Percentiles rank a stretch among this genome's conserved stretches.
phyloP scores from a whole-genome alignment of 2,329 filamentous ascomycete species.

The Xylariaceae sp. region DNA sequence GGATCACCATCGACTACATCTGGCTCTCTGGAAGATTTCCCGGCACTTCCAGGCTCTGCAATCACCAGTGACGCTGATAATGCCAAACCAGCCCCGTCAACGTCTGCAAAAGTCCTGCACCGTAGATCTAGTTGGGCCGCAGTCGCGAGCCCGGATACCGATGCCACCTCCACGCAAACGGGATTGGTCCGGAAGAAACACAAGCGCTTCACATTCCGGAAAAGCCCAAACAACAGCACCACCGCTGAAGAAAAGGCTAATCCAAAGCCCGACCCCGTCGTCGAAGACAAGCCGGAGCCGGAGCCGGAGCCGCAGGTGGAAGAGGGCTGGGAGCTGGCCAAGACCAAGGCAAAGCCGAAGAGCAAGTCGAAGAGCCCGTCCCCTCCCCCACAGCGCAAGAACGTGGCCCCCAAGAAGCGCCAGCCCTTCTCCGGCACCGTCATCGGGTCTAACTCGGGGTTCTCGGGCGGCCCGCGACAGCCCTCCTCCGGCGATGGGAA shows the following conservation, averaged over 20 bases:
- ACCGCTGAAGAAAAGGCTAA: no score
- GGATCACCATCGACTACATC: no score
- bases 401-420: background rate
- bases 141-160: background rate
- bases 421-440: conserved; percentile 5
- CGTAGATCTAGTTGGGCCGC: background rate
- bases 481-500: no score
- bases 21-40: background rate
- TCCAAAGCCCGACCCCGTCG: no score
- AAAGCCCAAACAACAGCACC: no score
- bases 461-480: background rate
- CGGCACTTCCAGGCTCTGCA: background rate
- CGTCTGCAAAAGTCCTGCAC: background rate
- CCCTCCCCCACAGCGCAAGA: background rate
- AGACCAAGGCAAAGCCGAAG: conserved; percentile 2
- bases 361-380: background rate
- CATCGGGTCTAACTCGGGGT: conserved; percentile 11
- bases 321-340: conserved; percentile 4
- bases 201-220: background rate
- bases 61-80: background rate
- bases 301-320: background rate
- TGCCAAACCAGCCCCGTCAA: background rate
- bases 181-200: background rate
- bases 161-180: background rate
- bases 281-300: background rate